Evolutionary conservation across 495 filamentous ascomycete species (phyloP).

Genomic region (Xylaria curta): DNA sequence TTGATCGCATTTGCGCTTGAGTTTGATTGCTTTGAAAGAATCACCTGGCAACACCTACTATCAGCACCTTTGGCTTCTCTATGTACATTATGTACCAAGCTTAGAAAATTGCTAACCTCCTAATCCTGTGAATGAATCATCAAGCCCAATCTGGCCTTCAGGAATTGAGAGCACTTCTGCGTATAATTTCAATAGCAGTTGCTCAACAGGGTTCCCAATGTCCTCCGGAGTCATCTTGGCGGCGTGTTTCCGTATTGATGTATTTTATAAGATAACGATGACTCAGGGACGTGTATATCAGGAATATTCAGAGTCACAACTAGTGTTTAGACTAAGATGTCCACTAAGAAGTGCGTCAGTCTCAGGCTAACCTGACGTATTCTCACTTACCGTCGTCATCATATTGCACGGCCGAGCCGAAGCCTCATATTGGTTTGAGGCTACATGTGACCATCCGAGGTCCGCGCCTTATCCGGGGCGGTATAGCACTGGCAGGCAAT

Average conservation of each 20-base stretch:
- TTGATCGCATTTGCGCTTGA: slow-evolving; percentile 17
- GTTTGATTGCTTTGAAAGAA: slow-evolving; percentile 20
- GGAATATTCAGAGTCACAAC: background rate
- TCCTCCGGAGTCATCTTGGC: slow-evolving; percentile 1
- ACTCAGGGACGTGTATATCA: background rate
- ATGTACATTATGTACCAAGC: background rate
- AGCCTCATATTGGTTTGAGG: background rate
- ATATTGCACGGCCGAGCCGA: slow-evolving; percentile 1
- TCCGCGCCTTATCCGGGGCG: slow-evolving; percentile 5
- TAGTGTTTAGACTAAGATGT: background rate
- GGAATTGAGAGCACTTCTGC: slow-evolving; percentile 12
- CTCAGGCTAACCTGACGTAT: background rate
- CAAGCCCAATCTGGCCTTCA: slow-evolving; percentile 6
- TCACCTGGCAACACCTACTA: slow-evolving; percentile 1
- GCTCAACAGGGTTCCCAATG: background rate
- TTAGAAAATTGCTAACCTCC: slow-evolving; percentile 4
- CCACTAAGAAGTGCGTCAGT: background rate
- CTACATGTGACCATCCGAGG: background rate
- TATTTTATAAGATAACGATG: background rate
- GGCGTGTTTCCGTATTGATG: background rate
- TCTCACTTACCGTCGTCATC: background rate
- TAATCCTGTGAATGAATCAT: slow-evolving; percentile 16
- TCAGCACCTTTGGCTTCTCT: background rate
- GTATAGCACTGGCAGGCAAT: background rate
- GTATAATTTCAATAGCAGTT: background rate